These are phyloP conservation scores for Phialocephala sp. DNA, from an alignment of 2,329 filamentous ascomycete genomes.

Conservation along the genomic window DNA sequence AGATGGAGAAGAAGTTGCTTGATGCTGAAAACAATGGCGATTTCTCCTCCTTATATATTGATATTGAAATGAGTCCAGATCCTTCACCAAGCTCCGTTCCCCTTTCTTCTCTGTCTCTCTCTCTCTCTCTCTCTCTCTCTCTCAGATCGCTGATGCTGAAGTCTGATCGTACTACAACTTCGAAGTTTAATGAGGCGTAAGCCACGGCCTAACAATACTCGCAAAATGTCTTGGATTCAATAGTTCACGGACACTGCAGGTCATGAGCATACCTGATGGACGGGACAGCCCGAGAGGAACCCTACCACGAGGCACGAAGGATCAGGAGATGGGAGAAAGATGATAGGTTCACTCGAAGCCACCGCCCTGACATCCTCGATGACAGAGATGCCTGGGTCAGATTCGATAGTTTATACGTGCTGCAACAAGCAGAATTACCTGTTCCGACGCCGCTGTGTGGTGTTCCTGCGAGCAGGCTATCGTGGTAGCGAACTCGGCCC, in stretches of 20 bases:
- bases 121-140: background rate
- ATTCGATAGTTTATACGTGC: background rate
- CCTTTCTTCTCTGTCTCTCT: background rate
- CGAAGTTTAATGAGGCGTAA: conserved; percentile 5
- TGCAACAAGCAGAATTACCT: background rate
- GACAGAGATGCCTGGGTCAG: background rate
- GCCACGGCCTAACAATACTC: background rate
- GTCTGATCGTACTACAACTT: background rate
- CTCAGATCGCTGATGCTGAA: background rate
- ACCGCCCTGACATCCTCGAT: background rate
- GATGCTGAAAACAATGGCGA: background rate
- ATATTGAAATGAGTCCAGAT: background rate
- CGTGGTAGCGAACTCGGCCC: background rate
- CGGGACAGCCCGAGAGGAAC: background rate
- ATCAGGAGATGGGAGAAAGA: background rate
- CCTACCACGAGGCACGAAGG: background rate
- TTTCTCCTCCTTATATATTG: background rate
- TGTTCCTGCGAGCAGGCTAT: background rate
- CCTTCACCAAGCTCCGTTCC: background rate
- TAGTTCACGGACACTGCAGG: conserved; percentile 2
- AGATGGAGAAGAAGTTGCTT: background rate
- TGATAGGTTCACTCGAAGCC: background rate
- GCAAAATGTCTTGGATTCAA: conserved; percentile 3
- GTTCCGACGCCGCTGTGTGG: background rate
- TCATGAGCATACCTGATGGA: background rate